A percentile compares a stretch with the other conserved stretches of the same genome.
These are phyloP conservation scores for Nothopassalora personata DNA, from an alignment of 2,329 filamentous ascomycete genomes.

Conservation along the genomic window DNA sequence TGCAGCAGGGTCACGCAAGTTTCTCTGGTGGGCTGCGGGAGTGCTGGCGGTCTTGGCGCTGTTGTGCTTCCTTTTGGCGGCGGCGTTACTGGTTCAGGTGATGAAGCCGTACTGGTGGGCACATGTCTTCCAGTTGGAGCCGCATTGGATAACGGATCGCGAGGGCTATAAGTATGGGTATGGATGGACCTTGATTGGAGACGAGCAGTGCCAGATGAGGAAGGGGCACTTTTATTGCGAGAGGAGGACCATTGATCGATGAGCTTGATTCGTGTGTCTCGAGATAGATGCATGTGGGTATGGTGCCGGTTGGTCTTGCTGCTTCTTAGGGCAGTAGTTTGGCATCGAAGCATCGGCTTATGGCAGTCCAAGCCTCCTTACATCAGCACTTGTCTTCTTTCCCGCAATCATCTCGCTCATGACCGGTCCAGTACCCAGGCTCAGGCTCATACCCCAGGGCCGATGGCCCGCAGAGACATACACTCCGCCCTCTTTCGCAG, in stretches of 20 bases:
- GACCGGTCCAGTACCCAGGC: conserved; percentile 63
- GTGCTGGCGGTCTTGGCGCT: neutral
- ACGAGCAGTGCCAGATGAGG: neutral
- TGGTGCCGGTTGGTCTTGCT: no score
- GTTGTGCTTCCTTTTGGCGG: neutral
- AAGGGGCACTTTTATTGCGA: neutral
- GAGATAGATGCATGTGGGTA: no score
- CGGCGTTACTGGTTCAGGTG: neutral
- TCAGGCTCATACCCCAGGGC: conserved; percentile 99
- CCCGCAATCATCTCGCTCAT: conserved; percentile 61
- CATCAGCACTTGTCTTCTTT: conserved; percentile 48
- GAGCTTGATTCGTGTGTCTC: neutral
- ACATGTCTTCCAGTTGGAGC: neutral
- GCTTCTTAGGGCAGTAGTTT: no score
- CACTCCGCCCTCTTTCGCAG: conserved; percentile 54
- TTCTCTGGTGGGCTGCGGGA: neutral
- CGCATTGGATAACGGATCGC: neutral
- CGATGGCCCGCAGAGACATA: conserved; percentile 85
- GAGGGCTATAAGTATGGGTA: neutral
- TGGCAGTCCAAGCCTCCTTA: conserved; percentile 46
- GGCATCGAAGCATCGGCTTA: neutral
- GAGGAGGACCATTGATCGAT: neutral
- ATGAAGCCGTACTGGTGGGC: neutral
- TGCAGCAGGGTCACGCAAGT: neutral
- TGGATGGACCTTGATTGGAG: neutral